These are phyloP conservation scores for Metschnikowia similis DNA, from an alignment of 805 yeast species.

Conservation along the genomic window DNA sequence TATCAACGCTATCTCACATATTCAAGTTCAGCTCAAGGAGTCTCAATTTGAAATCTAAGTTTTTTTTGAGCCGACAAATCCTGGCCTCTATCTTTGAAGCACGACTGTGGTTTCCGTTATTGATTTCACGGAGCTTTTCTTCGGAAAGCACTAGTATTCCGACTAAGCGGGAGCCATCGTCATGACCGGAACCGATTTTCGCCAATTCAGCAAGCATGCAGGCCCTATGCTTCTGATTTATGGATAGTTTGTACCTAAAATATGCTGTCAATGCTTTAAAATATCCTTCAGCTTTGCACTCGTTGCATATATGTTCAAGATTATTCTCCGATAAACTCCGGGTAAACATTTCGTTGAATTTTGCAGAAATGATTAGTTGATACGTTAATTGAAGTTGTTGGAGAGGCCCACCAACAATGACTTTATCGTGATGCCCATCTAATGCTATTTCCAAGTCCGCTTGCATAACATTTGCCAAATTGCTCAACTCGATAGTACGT, in stretches of 20 bases:
- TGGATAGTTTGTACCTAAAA: constrained; percentile 6
- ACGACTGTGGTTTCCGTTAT: constrained; percentile 2
- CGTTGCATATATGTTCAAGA: not conserved
- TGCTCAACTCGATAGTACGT: not conserved
- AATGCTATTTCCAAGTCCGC: not conserved
- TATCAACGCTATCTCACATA: not conserved
- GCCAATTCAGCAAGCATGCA: constrained; percentile 1
- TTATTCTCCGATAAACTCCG: not conserved
- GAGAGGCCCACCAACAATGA: not conserved
- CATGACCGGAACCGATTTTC: not conserved
- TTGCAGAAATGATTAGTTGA: not conserved
- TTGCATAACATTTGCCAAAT: not conserved
- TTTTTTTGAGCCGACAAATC: not conserved
- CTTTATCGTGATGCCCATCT: not conserved
- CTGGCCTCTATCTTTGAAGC: constrained; percentile 4
- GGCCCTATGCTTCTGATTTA: constrained; percentile 3
- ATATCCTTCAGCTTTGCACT: not conserved
- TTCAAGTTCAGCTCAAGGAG: not conserved
- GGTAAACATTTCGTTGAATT: not conserved
- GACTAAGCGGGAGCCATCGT: constrained; percentile 2
- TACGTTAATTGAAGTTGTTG: not conserved
- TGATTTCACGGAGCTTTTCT: not conserved
- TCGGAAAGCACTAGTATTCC: constrained; percentile 6
- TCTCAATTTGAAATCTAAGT: not conserved
- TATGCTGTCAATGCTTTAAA: constrained; percentile 5